Percentiles rank a stretch among this genome's conserved stretches.
Evolutionary conservation across 1,284 basidiomycete genomes (phyloP).

Genomic region (Tilletiopsis washingtonensis): DNA sequence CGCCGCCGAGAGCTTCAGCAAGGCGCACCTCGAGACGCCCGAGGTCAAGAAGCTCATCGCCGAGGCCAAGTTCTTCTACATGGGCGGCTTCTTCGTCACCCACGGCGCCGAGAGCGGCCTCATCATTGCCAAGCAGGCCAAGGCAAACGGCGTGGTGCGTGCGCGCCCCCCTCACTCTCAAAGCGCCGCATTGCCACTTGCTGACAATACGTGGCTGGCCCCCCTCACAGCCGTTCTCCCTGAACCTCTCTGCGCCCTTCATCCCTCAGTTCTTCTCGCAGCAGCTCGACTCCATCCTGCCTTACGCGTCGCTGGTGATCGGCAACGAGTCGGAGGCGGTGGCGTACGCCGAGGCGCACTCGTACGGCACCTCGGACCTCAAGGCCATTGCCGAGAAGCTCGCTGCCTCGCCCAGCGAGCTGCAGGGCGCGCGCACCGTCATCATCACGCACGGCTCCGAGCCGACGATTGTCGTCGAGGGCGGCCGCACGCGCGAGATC

Average conservation of each 20-base stretch:
- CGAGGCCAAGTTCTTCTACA: constrained; percentile 78
- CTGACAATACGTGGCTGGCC: background rate
- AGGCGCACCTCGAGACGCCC: constrained; percentile 69
- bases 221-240: constrained; percentile 47
- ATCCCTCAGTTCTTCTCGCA: constrained; percentile 87
- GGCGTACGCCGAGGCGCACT: constrained; percentile 64
- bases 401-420: constrained; percentile 28
- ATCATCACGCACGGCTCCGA: constrained; percentile 85
- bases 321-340: constrained; percentile 93
- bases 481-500: constrained; percentile 51
- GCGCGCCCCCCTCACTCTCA: too few species aligned
- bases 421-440: constrained; percentile 58
- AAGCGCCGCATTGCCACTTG: too few species aligned
- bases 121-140: constrained; percentile 72
- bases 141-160: constrained; percentile 64
- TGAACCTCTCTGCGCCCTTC: constrained; percentile 97
- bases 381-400: constrained; percentile 40
- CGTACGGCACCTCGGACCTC: constrained; percentile 36
- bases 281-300: constrained; percentile 41
- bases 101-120: constrained; percentile 74
- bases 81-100: constrained; percentile 96
- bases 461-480: constrained; percentile 69
- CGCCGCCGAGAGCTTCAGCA: constrained; percentile 80
- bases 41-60: constrained; percentile 70
- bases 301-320: constrained; percentile 42